Conservation (phyloP, 2,329 filamentous ascomycete species). For the Xylariaceae sp. region DNA sequence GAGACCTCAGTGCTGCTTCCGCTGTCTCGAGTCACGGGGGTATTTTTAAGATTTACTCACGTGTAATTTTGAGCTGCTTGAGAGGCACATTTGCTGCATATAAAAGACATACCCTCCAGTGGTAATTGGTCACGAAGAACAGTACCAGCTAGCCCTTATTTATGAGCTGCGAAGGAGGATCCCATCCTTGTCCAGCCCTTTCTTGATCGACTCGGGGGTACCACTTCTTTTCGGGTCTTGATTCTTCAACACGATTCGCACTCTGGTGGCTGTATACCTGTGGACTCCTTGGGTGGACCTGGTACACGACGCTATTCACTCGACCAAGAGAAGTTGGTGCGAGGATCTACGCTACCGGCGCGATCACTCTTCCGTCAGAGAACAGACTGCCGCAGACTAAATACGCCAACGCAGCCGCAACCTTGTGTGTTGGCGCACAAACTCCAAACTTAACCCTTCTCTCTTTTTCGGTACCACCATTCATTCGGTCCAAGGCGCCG, state of each 20-base stretch:
- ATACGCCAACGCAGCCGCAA: constrained; percentile 36
- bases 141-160: constrained; percentile 16
- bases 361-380: constrained; percentile 27
- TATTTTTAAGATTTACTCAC: no score
- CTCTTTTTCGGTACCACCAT: constrained; percentile 26
- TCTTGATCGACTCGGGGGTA: constrained; percentile 17
- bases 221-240: constrained; percentile 21
- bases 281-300: constrained; percentile 24
- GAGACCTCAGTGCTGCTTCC: no score
- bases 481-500: constrained; percentile 25
- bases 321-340: constrained; percentile 21
- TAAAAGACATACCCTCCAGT: constrained; percentile 4
- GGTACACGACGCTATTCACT: constrained; percentile 27
- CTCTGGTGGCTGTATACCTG: constrained; percentile 27
- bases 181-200: constrained; percentile 22
- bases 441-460: constrained; percentile 29
- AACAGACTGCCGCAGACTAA: constrained; percentile 33
- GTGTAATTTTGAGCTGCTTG: no score
- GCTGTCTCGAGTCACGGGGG: no score
- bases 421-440: constrained; percentile 20
- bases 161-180: constrained; percentile 20
- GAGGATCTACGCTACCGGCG: constrained; percentile 32
- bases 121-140: constrained; percentile 1
- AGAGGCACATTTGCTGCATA: neutral
- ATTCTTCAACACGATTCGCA: constrained; percentile 23